Base-by-base conservation (phyloP, 441 rosid genomes). In the Erodium trifolium region DNA sequence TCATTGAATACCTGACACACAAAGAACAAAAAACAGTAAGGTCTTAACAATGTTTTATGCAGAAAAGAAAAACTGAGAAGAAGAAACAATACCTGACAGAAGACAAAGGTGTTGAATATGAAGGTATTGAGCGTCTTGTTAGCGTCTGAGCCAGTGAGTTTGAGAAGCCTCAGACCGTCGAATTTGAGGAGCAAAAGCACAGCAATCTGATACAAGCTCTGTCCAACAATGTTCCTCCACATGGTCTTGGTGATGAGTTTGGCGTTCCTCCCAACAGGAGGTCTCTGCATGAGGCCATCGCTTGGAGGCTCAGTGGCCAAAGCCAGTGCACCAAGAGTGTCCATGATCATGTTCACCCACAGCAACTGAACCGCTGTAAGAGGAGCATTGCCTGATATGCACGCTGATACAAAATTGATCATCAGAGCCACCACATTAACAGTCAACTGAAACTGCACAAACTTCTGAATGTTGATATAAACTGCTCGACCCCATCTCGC, bases 351-450 rank as follows among this genome's bases (percentile, higher is more conserved):
- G 82, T 83, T 83, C 71, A 83, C 86, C 86, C 84, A 83, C 0
- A 87, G 88, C 75, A 87, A 75, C 68, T 87, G 92, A 70, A 86
- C 90, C 67, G 92, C 92, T 2, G 90, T 87, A 14, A 87, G 88
- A 47, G 92, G 86, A 39, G 82, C 81, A 68, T 82, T 71, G 27
- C 84, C 86, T 83, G 89, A 69, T 73, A 80, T 23, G 76, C 93
- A 88, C 1, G 86, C 86, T 5, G 84, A 79, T 14, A 78, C 69
- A 5, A 83, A 83, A 65, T 83, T 79, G 75, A 81, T 78, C 34
- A 74, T 66, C 8, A 83, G 80, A 60, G 86, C 84, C 0, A 81
- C 86, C 57, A 83, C 67, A 60, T 83, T 83, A 2, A 80, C 86
- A 27, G 86, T 83, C 51, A 83, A 70, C 67, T 83, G 86, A 74